Evolutionary conservation across 495 filamentous ascomycete genomes (phyloP).

Genomic region (Aspergillus kassunensis): DNA sequence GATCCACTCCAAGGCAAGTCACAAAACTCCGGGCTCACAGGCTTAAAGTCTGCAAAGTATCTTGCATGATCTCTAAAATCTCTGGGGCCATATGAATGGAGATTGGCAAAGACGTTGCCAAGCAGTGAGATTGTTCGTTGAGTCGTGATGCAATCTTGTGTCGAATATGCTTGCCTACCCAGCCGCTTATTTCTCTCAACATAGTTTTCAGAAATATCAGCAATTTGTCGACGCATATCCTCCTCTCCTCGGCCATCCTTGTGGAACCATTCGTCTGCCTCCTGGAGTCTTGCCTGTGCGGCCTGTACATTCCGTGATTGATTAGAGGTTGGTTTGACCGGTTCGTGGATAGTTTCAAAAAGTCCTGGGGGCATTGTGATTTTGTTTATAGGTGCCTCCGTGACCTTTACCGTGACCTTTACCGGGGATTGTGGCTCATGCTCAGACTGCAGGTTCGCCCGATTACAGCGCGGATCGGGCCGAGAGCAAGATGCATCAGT

Average conservation of each 20-base stretch:
- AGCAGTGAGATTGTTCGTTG: slow-evolving; percentile 20
- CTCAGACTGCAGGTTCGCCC: no score
- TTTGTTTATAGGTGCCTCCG: neutral
- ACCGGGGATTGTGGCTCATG: no score
- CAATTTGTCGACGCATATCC: slow-evolving; percentile 18
- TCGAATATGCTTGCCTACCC: neutral
- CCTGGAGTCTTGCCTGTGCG: slow-evolving; percentile 13
- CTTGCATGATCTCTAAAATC: slow-evolving; percentile 1
- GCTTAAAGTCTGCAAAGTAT: slow-evolving; percentile 19
- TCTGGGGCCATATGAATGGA: slow-evolving; percentile 17
- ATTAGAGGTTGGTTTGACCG: neutral
- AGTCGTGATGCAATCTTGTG: slow-evolving; percentile 5
- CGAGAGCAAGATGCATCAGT: no score
- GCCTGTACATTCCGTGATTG: neutral
- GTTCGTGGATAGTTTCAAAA: neutral
- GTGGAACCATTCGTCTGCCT: slow-evolving; percentile 27
- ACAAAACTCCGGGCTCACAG: slow-evolving; percentile 6
- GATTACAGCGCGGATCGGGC: no score
- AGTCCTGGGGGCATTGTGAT: slow-evolving; percentile 20
- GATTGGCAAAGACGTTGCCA: slow-evolving; percentile 22
- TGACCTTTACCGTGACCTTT: no score
- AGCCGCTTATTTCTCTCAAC: slow-evolving; percentile 10
- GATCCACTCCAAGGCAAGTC: slow-evolving; percentile 10
- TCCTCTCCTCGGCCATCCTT: slow-evolving; percentile 18
- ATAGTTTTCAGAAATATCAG: slow-evolving; percentile 14